Evolutionary conservation across 805 yeast genomes (phyloP), one percentile per base, ranked within the genome.

Genomic region (Cyberlindnera japonica): DNA sequence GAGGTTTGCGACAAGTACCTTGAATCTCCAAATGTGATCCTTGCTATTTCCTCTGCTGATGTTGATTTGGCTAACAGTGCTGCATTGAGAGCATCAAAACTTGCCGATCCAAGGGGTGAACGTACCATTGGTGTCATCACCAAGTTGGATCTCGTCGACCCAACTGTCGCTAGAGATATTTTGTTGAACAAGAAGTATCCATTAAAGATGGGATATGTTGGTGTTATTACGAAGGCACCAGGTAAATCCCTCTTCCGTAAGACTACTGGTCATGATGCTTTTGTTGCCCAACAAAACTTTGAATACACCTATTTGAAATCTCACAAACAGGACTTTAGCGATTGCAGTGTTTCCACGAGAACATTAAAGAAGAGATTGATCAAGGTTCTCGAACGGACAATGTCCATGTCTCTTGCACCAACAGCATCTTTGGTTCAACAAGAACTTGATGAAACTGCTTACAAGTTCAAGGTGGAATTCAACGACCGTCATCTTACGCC

Each of bases 11-110:
- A 85, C 50, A 78, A 79, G 58, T 93, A 93, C 57, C 71, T 93
- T 45, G 87, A 84, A 55, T 81, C 83, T 13, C 99, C 99, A 17
- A 93, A 93, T 57, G 87, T 93, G 37, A 93, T 93, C 29, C 70
- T 93, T 53, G 99, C 99, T 0, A 93, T 95, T 19, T 87, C 96
- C 10, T 88, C 99, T 0, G 99, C 99, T 0, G 98, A 93, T 63
- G 99, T 93, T 3, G 99, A 93, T 68, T 69, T 93, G 54, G 99
- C 99, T 1, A 93, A 93, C 61, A 88, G 97, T 23, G 77, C 96
- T 2, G 98, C 99, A 0, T 73, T 93, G 43, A 71, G 95, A 41
- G 97, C 99, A 0, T 83, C 96, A 6, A 82, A 90, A 49, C 45
- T 71, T 13, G 90, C 93, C 0, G 99, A 93, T 61, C 99, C 99